These are phyloP conservation scores for Beverwykella pulmonaria DNA, from an alignment of 495 filamentous ascomycete species.

Conservation along the genomic window DNA sequence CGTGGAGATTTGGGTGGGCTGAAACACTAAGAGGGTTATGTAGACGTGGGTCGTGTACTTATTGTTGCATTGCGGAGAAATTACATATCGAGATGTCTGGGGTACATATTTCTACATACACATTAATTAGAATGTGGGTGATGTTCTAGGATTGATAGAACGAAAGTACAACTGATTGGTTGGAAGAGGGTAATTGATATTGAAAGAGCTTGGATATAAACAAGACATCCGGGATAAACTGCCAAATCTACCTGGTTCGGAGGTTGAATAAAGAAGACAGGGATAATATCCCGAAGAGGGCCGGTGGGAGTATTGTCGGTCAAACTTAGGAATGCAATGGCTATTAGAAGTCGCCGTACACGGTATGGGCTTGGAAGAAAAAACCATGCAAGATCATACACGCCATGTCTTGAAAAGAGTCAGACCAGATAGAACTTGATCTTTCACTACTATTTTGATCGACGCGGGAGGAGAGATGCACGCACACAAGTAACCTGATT, in stretches of 20 bases:
- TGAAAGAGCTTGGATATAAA: background rate
- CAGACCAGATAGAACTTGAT: no score
- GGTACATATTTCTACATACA: background rate
- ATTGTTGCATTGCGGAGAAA: background rate
- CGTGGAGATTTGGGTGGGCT: background rate
- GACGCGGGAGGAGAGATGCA: background rate
- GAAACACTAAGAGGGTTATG: background rate
- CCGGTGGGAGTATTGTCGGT: background rate
- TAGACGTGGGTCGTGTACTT: no score
- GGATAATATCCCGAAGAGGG: background rate
- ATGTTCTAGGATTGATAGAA: no score
- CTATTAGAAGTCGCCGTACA: no score
- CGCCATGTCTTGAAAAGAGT: no score
- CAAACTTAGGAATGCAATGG: no score
- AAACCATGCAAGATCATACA: no score
- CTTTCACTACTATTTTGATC: background rate
- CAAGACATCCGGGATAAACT: background rate
- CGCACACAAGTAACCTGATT: background rate
- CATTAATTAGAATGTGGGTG: background rate
- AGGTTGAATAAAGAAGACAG: background rate
- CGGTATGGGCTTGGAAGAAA: no score
- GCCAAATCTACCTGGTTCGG: background rate
- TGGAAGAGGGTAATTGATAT: background rate
- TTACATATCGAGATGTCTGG: background rate
- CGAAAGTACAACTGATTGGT: background rate